Evolutionary conservation across 2,329 filamentous ascomycete genomes (phyloP).

Genomic region (Sclerotinia spermophila): DNA sequence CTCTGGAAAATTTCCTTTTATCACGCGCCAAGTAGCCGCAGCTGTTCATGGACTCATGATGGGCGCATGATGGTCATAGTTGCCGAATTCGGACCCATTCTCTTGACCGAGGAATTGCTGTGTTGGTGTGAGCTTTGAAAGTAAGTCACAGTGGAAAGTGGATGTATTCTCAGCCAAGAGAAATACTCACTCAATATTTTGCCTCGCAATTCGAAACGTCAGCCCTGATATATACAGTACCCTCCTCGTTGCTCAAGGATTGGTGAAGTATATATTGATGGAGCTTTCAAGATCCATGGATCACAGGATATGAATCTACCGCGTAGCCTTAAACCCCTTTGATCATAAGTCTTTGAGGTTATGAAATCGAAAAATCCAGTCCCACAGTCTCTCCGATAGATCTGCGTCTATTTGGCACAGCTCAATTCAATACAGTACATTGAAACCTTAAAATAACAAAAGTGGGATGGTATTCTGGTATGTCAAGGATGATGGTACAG

Average conservation of each 20-base stretch:
- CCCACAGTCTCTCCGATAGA: not conserved
- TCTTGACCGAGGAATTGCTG: not conserved
- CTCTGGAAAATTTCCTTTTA: conserved; percentile 4
- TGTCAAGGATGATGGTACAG: not conserved
- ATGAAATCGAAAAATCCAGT: not conserved
- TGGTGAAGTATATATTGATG: not conserved
- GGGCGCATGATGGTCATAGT: conserved; percentile 15
- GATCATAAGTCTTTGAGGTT: not conserved
- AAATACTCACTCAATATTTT: not conserved
- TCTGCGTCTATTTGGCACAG: conserved; percentile 4
- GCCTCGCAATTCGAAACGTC: conserved; percentile 8
- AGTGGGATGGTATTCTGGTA: not conserved
- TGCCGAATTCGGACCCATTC: conserved; percentile 3
- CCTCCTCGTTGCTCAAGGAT: conserved; percentile 2
- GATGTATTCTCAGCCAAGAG: not conserved
- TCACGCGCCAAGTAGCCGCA: conserved; percentile 16
- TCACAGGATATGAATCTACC: conserved; percentile 3
- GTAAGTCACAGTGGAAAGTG: conserved; percentile 2
- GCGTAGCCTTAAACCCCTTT: not conserved
- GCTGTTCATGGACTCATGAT: conserved; percentile 13
- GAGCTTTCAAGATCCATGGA: not conserved
- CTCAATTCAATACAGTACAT: not conserved
- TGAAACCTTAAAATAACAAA: conserved; percentile 6
- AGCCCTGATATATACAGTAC: not conserved
- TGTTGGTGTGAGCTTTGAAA: not conserved